These are phyloP conservation scores for Phyllosticta citrichinensis DNA, from an alignment of 2,329 filamentous ascomycete species.

Conservation along the genomic window DNA sequence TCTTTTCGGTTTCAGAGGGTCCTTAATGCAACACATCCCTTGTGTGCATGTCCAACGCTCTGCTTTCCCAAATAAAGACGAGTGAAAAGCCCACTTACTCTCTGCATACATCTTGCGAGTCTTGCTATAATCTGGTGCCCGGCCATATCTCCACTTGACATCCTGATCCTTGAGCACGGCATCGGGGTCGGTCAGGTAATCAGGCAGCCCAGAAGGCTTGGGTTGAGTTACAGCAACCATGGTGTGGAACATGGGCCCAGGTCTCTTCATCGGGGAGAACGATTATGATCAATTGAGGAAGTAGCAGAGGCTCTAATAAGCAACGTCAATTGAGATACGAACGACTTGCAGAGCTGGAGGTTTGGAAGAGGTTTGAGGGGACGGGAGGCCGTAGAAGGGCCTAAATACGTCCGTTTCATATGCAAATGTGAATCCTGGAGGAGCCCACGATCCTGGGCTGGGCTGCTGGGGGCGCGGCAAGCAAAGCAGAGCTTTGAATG, in stretches of 20 bases:
- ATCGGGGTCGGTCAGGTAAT: constrained; percentile 50
- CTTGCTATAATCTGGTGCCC: constrained; percentile 53
- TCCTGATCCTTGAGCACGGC: constrained; percentile 46
- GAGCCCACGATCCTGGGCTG: neutral
- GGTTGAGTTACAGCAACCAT: constrained; percentile 16
- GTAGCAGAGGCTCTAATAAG: neutral
- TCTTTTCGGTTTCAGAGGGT: neutral
- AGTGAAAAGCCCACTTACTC: constrained; percentile 35
- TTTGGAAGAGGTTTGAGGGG: neutral
- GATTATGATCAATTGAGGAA: no score
- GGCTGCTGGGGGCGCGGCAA: neutral
- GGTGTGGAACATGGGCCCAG: neutral
- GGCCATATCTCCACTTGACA: constrained; percentile 51
- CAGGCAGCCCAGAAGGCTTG: constrained; percentile 35
- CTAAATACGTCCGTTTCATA: neutral
- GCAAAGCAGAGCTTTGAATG: constrained; percentile 4
- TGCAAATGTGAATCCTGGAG: neutral
- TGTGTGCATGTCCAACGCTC: neutral
- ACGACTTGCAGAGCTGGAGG: neutral
- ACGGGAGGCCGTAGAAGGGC: neutral
- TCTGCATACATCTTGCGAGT: constrained; percentile 50
- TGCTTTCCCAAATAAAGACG: neutral
- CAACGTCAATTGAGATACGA: neutral
- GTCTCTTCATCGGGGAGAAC: neutral
- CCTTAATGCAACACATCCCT: neutral